phyloP scores from a whole-genome alignment of 306 rosid species.

The Quercus cerris region DNA sequence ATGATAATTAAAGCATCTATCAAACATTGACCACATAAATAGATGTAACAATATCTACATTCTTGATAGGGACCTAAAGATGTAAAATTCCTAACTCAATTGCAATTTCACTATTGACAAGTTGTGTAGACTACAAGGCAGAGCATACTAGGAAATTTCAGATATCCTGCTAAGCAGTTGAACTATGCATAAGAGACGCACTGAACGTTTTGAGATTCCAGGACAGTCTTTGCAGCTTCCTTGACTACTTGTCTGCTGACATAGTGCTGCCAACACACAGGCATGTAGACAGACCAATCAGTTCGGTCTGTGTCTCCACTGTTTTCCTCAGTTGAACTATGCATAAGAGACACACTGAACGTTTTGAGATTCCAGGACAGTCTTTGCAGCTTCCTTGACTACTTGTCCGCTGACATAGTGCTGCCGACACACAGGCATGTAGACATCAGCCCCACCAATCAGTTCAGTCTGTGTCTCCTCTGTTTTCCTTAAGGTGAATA shows the following conservation, averaged over 20 bases:
- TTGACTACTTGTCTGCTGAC: too few species aligned
- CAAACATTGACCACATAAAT: background rate
- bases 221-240: conserved; percentile 12
- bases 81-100: background rate
- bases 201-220: conserved; percentile 35
- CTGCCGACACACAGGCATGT: conserved; percentile 43
- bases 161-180: background rate
- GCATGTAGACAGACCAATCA: too few species aligned
- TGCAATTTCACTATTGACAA: background rate
- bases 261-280: too few species aligned
- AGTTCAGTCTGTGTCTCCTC: conserved; percentile 59
- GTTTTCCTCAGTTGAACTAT: too few species aligned
- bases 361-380: too few species aligned
- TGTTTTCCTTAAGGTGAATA: conserved; percentile 57
- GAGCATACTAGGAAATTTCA: background rate
- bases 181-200: conserved; percentile 11
- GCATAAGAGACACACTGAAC: too few species aligned
- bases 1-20: background rate
- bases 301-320: too few species aligned
- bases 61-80: background rate
- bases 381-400: too few species aligned
- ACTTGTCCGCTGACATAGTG: too few species aligned
- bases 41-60: background rate
- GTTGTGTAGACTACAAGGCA: background rate
- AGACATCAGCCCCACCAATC: conserved; percentile 77